Conservation (phyloP, 1,284 basidiomycete species). For the Mycena sp. region DNA sequence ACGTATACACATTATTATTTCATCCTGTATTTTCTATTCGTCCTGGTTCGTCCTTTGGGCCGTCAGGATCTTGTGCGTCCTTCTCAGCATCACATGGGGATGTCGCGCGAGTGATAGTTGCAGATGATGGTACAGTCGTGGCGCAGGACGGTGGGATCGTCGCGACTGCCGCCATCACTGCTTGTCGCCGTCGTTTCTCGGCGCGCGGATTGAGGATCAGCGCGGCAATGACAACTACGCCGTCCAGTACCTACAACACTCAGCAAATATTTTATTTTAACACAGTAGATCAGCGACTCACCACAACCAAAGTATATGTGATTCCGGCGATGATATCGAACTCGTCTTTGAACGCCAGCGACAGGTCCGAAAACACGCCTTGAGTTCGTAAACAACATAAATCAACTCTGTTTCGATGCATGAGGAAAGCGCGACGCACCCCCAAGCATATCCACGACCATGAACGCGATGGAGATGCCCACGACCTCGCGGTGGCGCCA, state of each 20-base stretch:
- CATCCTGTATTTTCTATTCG: too few species aligned
- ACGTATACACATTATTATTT: too few species aligned
- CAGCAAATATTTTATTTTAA: not conserved
- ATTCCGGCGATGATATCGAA: slow-evolving; percentile 76
- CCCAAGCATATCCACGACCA: slow-evolving; percentile 76
- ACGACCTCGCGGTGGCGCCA: slow-evolving; percentile 74
- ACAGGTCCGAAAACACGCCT: slow-evolving; percentile 77
- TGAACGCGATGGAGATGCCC: slow-evolving; percentile 79
- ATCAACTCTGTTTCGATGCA: too few species aligned
- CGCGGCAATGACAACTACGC: slow-evolving; percentile 65
- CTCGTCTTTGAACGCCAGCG: slow-evolving; percentile 71
- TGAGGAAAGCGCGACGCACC: slow-evolving; percentile 43
- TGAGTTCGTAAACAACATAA: not conserved
- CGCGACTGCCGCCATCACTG: too few species aligned
- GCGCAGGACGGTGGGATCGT: too few species aligned
- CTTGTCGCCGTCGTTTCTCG: not conserved
- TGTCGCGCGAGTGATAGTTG: too few species aligned
- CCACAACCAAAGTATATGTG: slow-evolving; percentile 67
- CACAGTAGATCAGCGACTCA: slow-evolving; percentile 39
- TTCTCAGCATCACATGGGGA: too few species aligned
- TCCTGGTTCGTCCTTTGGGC: too few species aligned
- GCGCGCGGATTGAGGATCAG: slow-evolving; percentile 66
- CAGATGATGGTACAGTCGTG: too few species aligned
- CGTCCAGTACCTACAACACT: slow-evolving; percentile 58
- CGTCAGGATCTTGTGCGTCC: too few species aligned